A percentile compares a stretch with the other conserved stretches of the same genome.
Evolutionary conservation across 345 rosid species (phyloP).

Genomic region (Theobroma cacao): DNA sequence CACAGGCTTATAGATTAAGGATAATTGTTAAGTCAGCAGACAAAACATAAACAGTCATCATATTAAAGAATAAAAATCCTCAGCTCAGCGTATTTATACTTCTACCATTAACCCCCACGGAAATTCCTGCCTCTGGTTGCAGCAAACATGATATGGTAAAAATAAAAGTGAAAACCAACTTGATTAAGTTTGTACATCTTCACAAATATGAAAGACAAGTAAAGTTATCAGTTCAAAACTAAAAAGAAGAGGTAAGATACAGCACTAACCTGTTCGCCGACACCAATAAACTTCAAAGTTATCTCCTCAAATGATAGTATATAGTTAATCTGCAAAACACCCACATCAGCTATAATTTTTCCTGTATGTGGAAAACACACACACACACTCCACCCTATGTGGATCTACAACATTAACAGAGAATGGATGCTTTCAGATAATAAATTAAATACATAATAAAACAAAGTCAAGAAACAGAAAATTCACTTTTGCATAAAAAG

Average conservation of each 20-base stretch:
- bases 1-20: not conserved
- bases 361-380: not conserved
- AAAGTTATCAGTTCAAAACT: not conserved
- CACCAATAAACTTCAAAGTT: slow-evolving; percentile 84
- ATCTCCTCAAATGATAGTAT: slow-evolving; percentile 94
- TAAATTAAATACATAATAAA: slow-evolving; percentile 5
- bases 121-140: not conserved
- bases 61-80: not conserved
- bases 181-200: not conserved
- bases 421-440: not conserved
- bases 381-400: not conserved
- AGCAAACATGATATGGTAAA: not conserved
- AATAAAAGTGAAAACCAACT: not conserved
- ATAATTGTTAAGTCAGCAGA: not conserved
- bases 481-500: slow-evolving; percentile 90
- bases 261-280: slow-evolving; percentile 69
- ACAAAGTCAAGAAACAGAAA: not conserved
- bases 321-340: slow-evolving; percentile 71
- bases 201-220: not conserved
- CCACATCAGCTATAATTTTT: slow-evolving; percentile 12
- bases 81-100: not conserved
- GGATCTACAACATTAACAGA: not conserved
- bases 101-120: not conserved
- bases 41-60: not conserved
- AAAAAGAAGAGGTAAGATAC: not conserved